Evolutionary conservation across 2,329 filamentous ascomycete species (phyloP).

Genomic region (Paramyrothecium roridum): DNA sequence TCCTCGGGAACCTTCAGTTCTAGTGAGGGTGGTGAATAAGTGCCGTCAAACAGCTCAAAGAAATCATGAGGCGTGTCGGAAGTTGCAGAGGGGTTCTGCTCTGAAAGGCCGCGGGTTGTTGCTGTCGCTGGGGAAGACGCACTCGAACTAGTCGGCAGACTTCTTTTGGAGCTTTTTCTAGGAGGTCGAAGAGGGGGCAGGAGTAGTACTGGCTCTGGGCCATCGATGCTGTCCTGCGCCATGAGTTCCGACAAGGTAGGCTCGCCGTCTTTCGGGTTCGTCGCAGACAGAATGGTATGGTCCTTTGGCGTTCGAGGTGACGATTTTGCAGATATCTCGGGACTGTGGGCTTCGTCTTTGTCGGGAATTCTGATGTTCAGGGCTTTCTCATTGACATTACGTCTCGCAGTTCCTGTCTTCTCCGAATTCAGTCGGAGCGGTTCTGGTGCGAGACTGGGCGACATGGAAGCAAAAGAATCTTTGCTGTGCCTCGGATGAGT

Average conservation of each 20-base stretch:
- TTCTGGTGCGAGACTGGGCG: not conserved
- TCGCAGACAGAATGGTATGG: not conserved
- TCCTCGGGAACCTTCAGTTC: not conserved
- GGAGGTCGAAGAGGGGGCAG: conserved; percentile 13
- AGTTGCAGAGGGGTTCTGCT: not conserved
- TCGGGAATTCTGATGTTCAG: not conserved
- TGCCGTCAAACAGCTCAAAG: not conserved
- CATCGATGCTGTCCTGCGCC: not conserved
- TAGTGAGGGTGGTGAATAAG: not conserved
- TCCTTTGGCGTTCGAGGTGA: not conserved
- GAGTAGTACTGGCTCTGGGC: conserved; percentile 5
- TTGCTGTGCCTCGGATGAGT: not conserved
- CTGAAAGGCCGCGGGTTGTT: not conserved
- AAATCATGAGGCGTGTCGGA: not conserved
- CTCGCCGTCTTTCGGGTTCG: not conserved
- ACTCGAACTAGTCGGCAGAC: not conserved
- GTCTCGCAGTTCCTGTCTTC: not conserved
- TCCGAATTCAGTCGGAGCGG: not conserved
- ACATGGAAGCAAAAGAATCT: not conserved
- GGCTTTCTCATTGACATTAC: not conserved
- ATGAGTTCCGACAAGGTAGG: not conserved
- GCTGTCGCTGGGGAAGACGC: not conserved
- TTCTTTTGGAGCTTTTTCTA: conserved; percentile 18
- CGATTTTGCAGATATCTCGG: not conserved
- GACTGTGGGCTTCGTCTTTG: not conserved